Evolutionary conservation across 2,329 filamentous ascomycete species (phyloP).

Genomic region (Fusarium tjaetaba): DNA sequence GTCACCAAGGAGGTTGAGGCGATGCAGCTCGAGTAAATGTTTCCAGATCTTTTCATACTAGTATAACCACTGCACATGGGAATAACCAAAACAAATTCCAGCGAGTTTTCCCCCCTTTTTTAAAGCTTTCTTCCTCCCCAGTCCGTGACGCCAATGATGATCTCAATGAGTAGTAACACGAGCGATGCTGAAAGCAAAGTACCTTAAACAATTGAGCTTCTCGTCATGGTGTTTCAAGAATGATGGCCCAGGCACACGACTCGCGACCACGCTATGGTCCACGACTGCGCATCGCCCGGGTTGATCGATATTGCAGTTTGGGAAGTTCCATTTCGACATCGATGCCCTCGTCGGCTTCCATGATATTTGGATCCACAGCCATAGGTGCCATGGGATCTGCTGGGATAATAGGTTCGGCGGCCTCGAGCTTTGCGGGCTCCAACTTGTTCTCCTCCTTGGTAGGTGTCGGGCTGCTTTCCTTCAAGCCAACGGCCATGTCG

Average conservation of each 20-base stretch:
- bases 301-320: constrained; percentile 56
- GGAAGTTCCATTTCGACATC: constrained; percentile 52
- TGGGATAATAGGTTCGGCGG: constrained; percentile 26
- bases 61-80: not conserved
- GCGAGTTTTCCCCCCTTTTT: not conserved
- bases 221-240: constrained; percentile 22
- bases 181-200: constrained; percentile 10
- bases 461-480: constrained; percentile 39
- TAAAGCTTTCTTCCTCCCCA: constrained; percentile 10
- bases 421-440: constrained; percentile 41
- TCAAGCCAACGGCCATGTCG: constrained; percentile 49
- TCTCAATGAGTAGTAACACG: constrained; percentile 23
- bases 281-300: constrained; percentile 51
- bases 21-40: too few relatives aligned
- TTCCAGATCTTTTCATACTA: too few relatives aligned
- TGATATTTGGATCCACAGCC: constrained; percentile 47
- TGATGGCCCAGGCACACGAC: constrained; percentile 32
- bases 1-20: too few relatives aligned
- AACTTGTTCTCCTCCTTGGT: constrained; percentile 41
- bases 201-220: not conserved
- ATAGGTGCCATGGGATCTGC: constrained; percentile 39
- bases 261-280: constrained; percentile 41
- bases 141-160: constrained; percentile 36
- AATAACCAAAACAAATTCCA: constrained; percentile 3
- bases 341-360: constrained; percentile 56